A percentile compares a stretch with the other conserved stretches of the same genome.
Evolutionary conservation across 345 rosid genomes (phyloP).

Genomic region (Pistacia vera): DNA sequence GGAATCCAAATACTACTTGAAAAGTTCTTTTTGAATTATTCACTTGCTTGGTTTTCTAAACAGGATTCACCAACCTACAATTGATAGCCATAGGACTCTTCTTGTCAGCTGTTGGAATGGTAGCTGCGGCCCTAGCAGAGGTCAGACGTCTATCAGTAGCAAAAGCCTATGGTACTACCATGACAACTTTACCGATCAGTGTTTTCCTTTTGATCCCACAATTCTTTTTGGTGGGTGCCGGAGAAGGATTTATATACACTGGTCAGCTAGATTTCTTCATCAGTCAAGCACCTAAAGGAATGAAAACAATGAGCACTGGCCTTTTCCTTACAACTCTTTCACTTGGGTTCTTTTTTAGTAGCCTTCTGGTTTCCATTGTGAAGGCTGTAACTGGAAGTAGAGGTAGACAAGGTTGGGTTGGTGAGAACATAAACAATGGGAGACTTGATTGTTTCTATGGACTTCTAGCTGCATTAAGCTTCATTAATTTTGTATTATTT

Average conservation of each 20-base stretch:
- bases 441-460: conserved; percentile 56
- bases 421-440: conserved; percentile 53
- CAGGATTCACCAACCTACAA: conserved; percentile 65
- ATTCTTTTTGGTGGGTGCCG: conserved; percentile 67
- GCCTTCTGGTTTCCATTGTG: conserved; percentile 53
- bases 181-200: conserved; percentile 37
- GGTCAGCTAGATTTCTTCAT: conserved; percentile 81
- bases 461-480: conserved; percentile 42
- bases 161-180: conserved; percentile 15
- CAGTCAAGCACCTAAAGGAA: conserved; percentile 63
- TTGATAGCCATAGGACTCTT: conserved; percentile 62
- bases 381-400: conserved; percentile 35
- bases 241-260: conserved; percentile 66
- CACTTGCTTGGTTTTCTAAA: background rate
- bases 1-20: background rate
- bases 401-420: conserved; percentile 42
- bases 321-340: conserved; percentile 64
- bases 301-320: conserved; percentile 78
- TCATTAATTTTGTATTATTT: conserved; percentile 41
- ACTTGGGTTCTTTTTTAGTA: conserved; percentile 66
- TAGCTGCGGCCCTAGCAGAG: conserved; percentile 51
- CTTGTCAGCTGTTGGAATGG: conserved; percentile 63
- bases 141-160: conserved; percentile 38
- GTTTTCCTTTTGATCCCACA: conserved; percentile 62
- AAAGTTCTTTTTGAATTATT: background rate